A percentile compares a stretch with the other conserved stretches of the same genome.
phyloP scores from a whole-genome alignment of 441 rosid genomes.

The Euphorbia corollata region DNA sequence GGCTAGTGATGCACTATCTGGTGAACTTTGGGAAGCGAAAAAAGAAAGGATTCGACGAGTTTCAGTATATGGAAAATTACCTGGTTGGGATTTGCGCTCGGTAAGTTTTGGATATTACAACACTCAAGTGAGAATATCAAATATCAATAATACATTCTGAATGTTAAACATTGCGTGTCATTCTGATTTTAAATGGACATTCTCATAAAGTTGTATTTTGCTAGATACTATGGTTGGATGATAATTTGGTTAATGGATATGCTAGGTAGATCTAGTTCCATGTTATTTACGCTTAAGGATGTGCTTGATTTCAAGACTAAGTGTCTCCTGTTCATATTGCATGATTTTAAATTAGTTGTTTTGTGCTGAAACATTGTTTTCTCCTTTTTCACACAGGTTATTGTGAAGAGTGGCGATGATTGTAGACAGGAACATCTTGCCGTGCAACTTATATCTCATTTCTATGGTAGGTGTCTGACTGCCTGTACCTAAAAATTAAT shows the following conservation, averaged over 20 bases:
- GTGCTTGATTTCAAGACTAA: constrained; percentile 18
- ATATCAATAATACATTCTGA: constrained; percentile 29
- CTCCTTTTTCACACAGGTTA: constrained; percentile 41
- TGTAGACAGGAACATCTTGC: constrained; percentile 99
- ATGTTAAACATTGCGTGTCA: not conserved
- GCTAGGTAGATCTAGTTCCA: not conserved
- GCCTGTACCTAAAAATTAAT: not conserved
- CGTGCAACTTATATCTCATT: constrained; percentile 94
- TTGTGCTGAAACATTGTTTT: constrained; percentile 15
- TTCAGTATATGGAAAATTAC: constrained; percentile 73
- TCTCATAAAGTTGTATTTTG: not conserved
- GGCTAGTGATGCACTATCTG: constrained; percentile 87
- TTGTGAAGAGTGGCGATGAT: constrained; percentile 95
- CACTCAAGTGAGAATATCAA: too few species aligned
- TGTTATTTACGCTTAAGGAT: not conserved
- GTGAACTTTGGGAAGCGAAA: constrained; percentile 89
- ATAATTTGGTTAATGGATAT: not conserved
- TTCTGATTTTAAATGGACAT: constrained; percentile 1
- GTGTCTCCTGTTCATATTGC: constrained; percentile 8
- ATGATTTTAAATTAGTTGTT: constrained; percentile 10
- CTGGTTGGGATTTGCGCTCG: constrained; percentile 94
- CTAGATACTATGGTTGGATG: not conserved
- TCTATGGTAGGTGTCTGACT: constrained; percentile 57
- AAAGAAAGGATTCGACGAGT: constrained; percentile 73
- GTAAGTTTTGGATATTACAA: constrained; percentile 49